Conservation (phyloP, 1,139 yeast species). For the Blastobotrys raffinosifermentans region DNA sequence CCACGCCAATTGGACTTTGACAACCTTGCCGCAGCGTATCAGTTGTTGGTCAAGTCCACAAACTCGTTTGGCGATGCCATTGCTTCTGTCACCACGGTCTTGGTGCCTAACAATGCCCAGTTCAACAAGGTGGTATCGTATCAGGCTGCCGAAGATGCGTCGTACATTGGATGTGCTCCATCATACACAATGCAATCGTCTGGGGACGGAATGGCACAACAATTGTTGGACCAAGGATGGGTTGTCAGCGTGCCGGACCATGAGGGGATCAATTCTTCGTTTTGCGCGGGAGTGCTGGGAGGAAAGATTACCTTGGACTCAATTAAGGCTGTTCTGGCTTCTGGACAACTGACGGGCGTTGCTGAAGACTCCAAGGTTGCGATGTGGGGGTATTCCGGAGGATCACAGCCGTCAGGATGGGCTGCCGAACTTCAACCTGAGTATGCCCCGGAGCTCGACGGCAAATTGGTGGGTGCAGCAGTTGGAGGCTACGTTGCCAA, state of each 20-base stretch:
- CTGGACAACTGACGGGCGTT: slow-evolving; percentile 13
- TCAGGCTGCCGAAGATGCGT: slow-evolving; percentile 28
- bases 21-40: slow-evolving; percentile 19
- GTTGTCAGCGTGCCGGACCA: slow-evolving; percentile 20
- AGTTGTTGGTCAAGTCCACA: slow-evolving; percentile 24
- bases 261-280: slow-evolving; percentile 20
- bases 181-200: slow-evolving; percentile 21
- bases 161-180: slow-evolving; percentile 26
- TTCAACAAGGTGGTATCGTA: slow-evolving; percentile 22
- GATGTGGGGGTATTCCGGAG: slow-evolving; percentile 31
- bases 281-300: slow-evolving; percentile 20
- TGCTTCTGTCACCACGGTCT: slow-evolving; percentile 26
- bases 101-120: slow-evolving; percentile 21
- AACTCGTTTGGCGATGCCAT: slow-evolving; percentile 24
- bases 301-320: slow-evolving; percentile 22
- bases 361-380: slow-evolving; percentile 16
- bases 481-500: slow-evolving; percentile 26
- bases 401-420: slow-evolving; percentile 29
- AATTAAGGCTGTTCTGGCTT: slow-evolving; percentile 21
- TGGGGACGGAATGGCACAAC: slow-evolving; percentile 13
- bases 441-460: slow-evolving; percentile 27
- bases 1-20: slow-evolving; percentile 13
- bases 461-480: slow-evolving; percentile 22
- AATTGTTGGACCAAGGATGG: slow-evolving; percentile 19
- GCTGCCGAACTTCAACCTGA: slow-evolving; percentile 26